A percentile compares a stretch with the other conserved stretches of the same genome.
These are phyloP conservation scores for Arctostaphylos glauca DNA, from an alignment of 148 eudicot genomes.

Conservation along the genomic window DNA sequence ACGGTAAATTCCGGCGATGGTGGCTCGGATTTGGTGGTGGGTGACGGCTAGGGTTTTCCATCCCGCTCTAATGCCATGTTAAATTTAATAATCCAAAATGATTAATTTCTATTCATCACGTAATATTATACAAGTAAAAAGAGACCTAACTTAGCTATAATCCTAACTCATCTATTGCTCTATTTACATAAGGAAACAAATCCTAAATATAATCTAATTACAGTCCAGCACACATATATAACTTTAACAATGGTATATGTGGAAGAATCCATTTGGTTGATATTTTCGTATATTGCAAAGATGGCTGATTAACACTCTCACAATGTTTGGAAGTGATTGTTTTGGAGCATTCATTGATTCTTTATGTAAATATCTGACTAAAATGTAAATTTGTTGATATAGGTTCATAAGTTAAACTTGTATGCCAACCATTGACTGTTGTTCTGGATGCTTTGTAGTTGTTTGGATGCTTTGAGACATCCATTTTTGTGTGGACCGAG, in stretches of 20 bases:
- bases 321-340: background rate
- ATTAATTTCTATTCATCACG: too few species aligned
- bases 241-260: background rate
- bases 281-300: background rate
- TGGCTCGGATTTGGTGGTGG: too few species aligned
- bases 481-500: constrained; percentile 95
- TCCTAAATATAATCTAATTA: too few species aligned
- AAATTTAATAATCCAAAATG: too few species aligned
- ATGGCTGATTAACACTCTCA: background rate
- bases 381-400: background rate
- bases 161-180: too few species aligned
- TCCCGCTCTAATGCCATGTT: too few species aligned
- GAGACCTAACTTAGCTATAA: too few species aligned
- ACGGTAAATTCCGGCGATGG: too few species aligned
- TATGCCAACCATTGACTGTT: background rate
- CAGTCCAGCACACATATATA: too few species aligned
- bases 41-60: too few species aligned
- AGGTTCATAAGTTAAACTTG: background rate
- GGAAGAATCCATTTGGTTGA: constrained; percentile 6
- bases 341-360: background rate
- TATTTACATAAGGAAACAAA: too few species aligned
- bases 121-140: too few species aligned
- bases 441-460: constrained; percentile 43
- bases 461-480: constrained; percentile 88
- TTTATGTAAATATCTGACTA: background rate